A percentile compares a stretch with the other conserved stretches of the same genome.
phyloP scores from a whole-genome alignment of 306 rosid species.

The Ziziphus jujuba region DNA sequence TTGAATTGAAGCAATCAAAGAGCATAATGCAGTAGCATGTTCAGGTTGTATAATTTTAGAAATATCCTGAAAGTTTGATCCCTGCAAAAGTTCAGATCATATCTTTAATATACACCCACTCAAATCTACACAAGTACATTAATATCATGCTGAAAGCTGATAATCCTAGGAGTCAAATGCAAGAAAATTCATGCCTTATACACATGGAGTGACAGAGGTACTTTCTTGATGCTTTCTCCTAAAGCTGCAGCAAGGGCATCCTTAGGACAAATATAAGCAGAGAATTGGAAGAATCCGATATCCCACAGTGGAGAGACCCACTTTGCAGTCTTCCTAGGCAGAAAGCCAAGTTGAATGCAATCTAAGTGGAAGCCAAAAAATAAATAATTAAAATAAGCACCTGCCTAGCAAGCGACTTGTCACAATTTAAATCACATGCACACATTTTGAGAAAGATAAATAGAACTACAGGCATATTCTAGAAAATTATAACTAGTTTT shows the following conservation, averaged over 20 bases:
- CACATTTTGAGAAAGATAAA: slow-evolving; percentile 9
- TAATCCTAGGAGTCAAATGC: slow-evolving; percentile 20
- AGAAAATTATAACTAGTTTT: background rate
- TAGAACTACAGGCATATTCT: background rate
- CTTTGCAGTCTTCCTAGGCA: slow-evolving; percentile 68
- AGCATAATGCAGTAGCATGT: slow-evolving; percentile 54
- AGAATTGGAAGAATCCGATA: slow-evolving; percentile 65
- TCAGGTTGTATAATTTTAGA: slow-evolving; percentile 50
- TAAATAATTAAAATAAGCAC: slow-evolving; percentile 7
- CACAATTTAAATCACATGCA: slow-evolving; percentile 18
- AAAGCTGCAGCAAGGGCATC: slow-evolving; percentile 69
- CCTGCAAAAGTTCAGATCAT: slow-evolving; percentile 46
- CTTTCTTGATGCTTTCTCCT: slow-evolving; percentile 57
- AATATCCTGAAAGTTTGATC: slow-evolving; percentile 53
- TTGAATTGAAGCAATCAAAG: slow-evolving; percentile 61
- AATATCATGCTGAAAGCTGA: slow-evolving; percentile 1
- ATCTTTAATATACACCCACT: slow-evolving; percentile 21
- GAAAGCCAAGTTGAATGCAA: slow-evolving; percentile 70
- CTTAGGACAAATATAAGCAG: slow-evolving; percentile 62
- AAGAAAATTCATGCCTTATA: slow-evolving; percentile 42
- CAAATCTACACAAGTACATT: slow-evolving; percentile 12
- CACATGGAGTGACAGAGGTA: slow-evolving; percentile 46
- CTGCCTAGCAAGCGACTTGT: slow-evolving; percentile 21
- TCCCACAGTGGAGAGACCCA: slow-evolving; percentile 92
- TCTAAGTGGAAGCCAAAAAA: slow-evolving; percentile 35